Evolutionary conservation across 2,329 filamentous ascomycete species (phyloP).

Genomic region (Diaporthe ampelina): DNA sequence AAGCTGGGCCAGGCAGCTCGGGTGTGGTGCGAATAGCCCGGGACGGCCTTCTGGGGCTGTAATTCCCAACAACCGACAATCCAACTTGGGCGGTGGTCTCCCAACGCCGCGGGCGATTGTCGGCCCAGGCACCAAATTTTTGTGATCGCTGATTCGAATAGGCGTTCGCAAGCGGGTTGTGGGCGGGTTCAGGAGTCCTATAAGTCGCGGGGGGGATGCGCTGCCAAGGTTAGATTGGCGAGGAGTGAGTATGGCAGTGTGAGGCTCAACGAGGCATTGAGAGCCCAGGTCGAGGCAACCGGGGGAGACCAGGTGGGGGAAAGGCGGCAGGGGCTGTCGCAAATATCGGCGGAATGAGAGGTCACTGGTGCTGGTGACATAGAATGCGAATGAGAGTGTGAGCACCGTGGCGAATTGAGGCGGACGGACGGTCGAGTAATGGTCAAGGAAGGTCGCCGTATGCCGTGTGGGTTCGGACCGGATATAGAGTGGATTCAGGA

Average conservation of each 20-base stretch:
- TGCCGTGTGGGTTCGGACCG: constrained; percentile 24
- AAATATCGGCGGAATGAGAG: constrained; percentile 36
- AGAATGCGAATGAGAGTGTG: constrained; percentile 34
- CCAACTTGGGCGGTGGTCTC: constrained; percentile 40
- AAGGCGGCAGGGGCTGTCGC: constrained; percentile 30
- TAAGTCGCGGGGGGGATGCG: constrained; percentile 23
- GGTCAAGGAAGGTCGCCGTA: constrained; percentile 28
- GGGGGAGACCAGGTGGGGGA: constrained; percentile 23
- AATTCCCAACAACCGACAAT: constrained; percentile 40
- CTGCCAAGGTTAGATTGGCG: constrained; percentile 23
- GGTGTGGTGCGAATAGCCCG: constrained; percentile 31
- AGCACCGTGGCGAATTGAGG: constrained; percentile 17
- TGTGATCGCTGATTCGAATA: constrained; percentile 26
- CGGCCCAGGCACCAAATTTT: constrained; percentile 40
- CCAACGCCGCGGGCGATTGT: constrained; percentile 41
- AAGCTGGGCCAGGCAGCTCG: constrained; percentile 39
- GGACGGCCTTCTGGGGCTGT: constrained; percentile 42
- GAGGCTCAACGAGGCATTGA: constrained; percentile 37
- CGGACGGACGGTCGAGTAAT: constrained; percentile 20
- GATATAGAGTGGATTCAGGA: constrained; percentile 27
- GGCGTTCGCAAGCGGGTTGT: constrained; percentile 24
- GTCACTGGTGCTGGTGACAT: constrained; percentile 37
- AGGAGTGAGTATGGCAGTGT: constrained; percentile 11
- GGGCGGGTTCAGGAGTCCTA: constrained; percentile 26
- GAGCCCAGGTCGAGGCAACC: constrained; percentile 25